These are phyloP conservation scores for Sordariomycetes sp. DNA, from an alignment of 2,329 filamentous ascomycete species.

Conservation along the genomic window DNA sequence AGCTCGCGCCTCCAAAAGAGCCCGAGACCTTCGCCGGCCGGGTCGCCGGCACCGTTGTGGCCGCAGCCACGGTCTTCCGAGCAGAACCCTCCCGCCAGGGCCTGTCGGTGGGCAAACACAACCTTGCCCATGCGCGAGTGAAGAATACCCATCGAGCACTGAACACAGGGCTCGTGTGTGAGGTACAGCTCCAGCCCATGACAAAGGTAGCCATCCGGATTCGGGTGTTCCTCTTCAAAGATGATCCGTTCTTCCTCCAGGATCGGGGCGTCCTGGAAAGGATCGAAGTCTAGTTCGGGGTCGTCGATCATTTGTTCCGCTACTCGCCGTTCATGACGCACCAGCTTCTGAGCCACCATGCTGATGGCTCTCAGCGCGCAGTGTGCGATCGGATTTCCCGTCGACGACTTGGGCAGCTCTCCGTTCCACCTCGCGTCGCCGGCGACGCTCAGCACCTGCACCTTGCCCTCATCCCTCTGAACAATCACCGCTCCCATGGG, in stretches of 20 bases:
- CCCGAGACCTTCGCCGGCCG: conserved; percentile 51
- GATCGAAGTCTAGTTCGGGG: conserved; percentile 42
- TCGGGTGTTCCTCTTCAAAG: conserved; percentile 53
- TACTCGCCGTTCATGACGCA: conserved; percentile 39
- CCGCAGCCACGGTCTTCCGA: conserved; percentile 56
- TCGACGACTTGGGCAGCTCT: conserved; percentile 31
- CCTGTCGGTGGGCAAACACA: conserved; percentile 72
- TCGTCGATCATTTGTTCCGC: conserved; percentile 20
- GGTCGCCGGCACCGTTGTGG: conserved; percentile 22
- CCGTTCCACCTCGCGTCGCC: conserved; percentile 64
- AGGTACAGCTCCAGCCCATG: conserved; percentile 88
- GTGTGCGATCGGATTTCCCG: conserved; percentile 69
- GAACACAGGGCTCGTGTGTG: conserved; percentile 91
- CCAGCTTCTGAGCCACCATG: conserved; percentile 64
- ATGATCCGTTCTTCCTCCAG: conserved; percentile 54
- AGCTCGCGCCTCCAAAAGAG: conserved; percentile 66
- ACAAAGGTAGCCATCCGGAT: conserved; percentile 79
- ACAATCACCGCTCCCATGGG: conserved; percentile 67
- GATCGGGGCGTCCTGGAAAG: conserved; percentile 59
- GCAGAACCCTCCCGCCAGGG: conserved; percentile 69
- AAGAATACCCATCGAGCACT: conserved; percentile 93
- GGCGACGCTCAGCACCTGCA: conserved; percentile 58
- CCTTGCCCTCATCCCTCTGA: conserved; percentile 42
- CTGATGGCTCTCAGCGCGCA: conserved; percentile 69
- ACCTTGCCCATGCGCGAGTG: conserved; percentile 87